Percentiles rank a stretch among this genome's conserved stretches.
Evolutionary conservation across 805 yeast species (phyloP).

Genomic region (Kodamaea hsintzibuensis): DNA sequence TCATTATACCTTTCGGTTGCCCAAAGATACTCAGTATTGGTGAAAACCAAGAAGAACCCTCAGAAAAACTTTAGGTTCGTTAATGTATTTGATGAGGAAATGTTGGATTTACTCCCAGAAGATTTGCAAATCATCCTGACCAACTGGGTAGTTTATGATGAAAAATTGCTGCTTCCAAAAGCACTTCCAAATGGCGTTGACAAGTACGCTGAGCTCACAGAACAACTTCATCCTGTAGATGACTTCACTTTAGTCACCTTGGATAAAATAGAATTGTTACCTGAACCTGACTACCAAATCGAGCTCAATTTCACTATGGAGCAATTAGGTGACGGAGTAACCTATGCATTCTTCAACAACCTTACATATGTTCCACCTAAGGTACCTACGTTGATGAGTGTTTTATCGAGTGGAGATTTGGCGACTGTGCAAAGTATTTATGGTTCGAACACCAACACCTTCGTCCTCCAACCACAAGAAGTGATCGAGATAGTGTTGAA

Average conservation of each 20-base stretch:
- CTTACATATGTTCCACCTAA: conserved; percentile 64
- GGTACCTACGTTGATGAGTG: conserved; percentile 70
- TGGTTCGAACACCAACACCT: conserved; percentile 68
- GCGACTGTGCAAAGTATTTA: conserved; percentile 64
- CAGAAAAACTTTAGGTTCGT: conserved; percentile 58
- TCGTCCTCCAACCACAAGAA: conserved; percentile 59
- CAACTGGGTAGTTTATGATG: conserved; percentile 55
- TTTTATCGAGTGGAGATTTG: conserved; percentile 50
- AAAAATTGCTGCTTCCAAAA: conserved; percentile 26
- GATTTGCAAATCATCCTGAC: conserved; percentile 57
- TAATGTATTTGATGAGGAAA: conserved; percentile 59
- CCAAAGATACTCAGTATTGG: conserved; percentile 73
- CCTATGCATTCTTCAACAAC: conserved; percentile 75
- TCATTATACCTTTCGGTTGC: conserved; percentile 72
- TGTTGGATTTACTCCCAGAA: conserved; percentile 69
- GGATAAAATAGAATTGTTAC: conserved; percentile 48
- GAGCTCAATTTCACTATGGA: conserved; percentile 63
- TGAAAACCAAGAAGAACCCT: conserved; percentile 51
- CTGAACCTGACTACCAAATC: conserved; percentile 63
- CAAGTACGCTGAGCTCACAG: conserved; percentile 39
- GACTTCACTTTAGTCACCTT: conserved; percentile 76
- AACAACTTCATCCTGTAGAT: conserved; percentile 45
- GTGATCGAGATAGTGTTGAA: conserved; percentile 75
- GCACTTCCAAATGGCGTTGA: conserved; percentile 28
- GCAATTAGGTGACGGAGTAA: conserved; percentile 70